Base-by-base conservation (phyloP, 129 eudicot genomes). In the Flaveria ramosissima region DNA sequence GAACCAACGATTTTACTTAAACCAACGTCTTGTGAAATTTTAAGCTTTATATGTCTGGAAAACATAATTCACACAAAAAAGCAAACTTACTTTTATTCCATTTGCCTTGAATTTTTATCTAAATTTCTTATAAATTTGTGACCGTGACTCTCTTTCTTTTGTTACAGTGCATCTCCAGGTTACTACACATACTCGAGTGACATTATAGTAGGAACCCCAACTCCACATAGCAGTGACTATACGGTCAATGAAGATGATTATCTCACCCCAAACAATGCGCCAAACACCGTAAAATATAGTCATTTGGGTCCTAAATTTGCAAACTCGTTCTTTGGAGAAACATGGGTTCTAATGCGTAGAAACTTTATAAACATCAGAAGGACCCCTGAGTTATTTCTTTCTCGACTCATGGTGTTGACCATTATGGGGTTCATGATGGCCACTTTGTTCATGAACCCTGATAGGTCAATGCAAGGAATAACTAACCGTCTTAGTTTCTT, bases 341-440 rank as follows among this genome's bases (percentile, higher is more conserved):
- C 88, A 1, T 88, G 91, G 93, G 86, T 91, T 24, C 80, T 91
- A 2, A 88, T 88, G 81, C 91, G 88, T 17, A 83, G 96, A 71
- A 91, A 91, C 85, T 91, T 91, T 64, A 84, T 59, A 74, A 91
- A 84, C 84, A 91, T 91, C 68, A 26, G 83, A 75, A 86, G 93
- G 20, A 91, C 93, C 36, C 97, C 97, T 0, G 97, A 91, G 82
- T 87, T 91, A 41, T 91, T 91, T 82, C 79, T 88, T 16, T 91
- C 97, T 23, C 84, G 97, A 16, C 89, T 91, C 65, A 17, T 88
- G 83, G 97, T 91, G 30, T 82, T 91, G 46, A 78, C 88, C 3
- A 65, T 91, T 51, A 88, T 91, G 97, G 97, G 92, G 14, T n/a
- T 91, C 70, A 83, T 91, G 88, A 88, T 91, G 97, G 93, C 93